Base-by-base conservation (phyloP, 2,329 filamentous ascomycete genomes). In the Diaporthe longicolla region DNA sequence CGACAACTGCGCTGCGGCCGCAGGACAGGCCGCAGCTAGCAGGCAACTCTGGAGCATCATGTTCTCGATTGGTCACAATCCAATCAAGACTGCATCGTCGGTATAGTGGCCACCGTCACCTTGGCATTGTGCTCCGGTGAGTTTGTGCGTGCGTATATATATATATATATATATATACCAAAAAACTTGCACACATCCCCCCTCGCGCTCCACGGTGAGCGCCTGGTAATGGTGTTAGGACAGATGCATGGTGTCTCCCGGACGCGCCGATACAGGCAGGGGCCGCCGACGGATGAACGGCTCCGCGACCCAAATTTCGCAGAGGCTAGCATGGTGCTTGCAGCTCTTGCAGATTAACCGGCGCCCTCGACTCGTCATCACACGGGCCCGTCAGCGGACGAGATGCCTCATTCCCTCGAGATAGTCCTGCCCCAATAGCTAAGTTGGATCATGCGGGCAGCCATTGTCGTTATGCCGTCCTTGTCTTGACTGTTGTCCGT, bases 251-350 rank as follows among this genome's bases (percentile, higher is more conserved):
- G 43, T 43, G 58, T 24, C n/a, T 29, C 10, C 58, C 58, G 43
- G 40, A 10, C 37, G 58, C 21, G 40, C 40, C 37, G 59, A 48
- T 40, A 40, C n/a, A n/a, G 3, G 5, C 26, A 63, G 59, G 59
- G 59, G 40, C 59, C 10, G 19, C n/a, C 1, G 40, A 32, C 59
- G 40, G 59, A 63, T 63, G 40, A 26, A 63, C 24, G 40, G 40
- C 59, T 63, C 59, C 59, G 40, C 59, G 24, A 45, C 59, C 59
- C 40, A 32, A n/a, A 32, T 48, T 32, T 26, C 45, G 21, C 59
- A 45, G 35, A 63, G 37, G 59, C 37, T 21, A 50, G 26, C 26
- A 65, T 50, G 40, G 43, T 35, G 40, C 21, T 4, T 26, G 43
- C 59, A 45, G 59, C 43, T 50, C 40, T 15, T 50, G 59, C 4